Base-by-base conservation (phyloP, 306 rosid genomes). In the Arachis stenosperma region DNA sequence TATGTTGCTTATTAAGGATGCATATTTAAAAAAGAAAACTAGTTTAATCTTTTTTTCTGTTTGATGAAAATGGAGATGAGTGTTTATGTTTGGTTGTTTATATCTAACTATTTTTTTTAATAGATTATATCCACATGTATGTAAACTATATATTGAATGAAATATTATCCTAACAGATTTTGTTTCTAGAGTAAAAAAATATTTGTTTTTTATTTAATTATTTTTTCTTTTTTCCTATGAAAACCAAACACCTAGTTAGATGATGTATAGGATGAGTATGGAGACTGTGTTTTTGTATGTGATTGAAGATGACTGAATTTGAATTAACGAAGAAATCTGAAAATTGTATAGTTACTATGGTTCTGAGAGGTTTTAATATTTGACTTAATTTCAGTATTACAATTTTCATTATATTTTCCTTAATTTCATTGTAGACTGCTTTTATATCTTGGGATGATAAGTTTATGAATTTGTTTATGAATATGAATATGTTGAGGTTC, bases 391-490 rank as follows among this genome's bases (percentile, higher is more conserved):
- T 73, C 17, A 64, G 67, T 70, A 17, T 30, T 48, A 59, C 72
- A 74, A 17, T 56, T 61, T 51, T 74, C 72, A 81, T 67, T 22
- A 74, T 74, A 42, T 42, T 73, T 62, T 69, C 73, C 68, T 79
- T 68, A 17, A 52, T 58, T 74, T 59, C 69, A 46, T 82, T 89
- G 89, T 94, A 95, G 99, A 83, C 79, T 82, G 80, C 97, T 96
- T 71, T 80, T 95, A 56, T 91, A 90, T 90, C 81, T 95, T 47
- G 99, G 99, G 79, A 87, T 84, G 96, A 84, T 86, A 70, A 96
- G 97, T 4, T 22, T 22, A 22, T 22, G 27, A 22, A 22, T 22
- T 22, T 22, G 27, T 22, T 22, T 22, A 22, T 22, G 27, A 22
- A 22, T 22, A 22, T 22, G 27, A 22, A 22, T 22, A 22, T 22